Base-by-base conservation (phyloP, 352 stramenopile species). In the Phytophthora boehmeriae region DNA sequence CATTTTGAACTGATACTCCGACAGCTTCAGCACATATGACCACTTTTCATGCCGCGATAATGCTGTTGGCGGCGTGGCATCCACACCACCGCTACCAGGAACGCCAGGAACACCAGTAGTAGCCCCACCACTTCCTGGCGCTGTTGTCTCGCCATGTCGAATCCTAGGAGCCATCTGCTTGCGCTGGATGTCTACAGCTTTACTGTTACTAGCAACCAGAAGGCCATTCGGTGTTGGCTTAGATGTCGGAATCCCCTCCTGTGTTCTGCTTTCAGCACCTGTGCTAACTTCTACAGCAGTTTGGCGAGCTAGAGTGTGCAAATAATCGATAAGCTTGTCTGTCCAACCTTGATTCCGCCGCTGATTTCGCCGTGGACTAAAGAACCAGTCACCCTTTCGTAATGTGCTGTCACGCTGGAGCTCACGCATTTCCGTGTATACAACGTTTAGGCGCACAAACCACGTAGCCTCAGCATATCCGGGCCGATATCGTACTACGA, bases 381-480 rank as follows among this genome's bases (percentile, higher is more conserved):
- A 90, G 45, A 96, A 93, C 84, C 81, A 93, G 50, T 96, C 87
- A 2, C 83, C 83, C 28, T 69, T 73, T 19, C 87, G 76, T 32
- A 86, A 58, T 8, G 67, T 58, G 4, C 71, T 80, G 44, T 93
- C 85, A 0, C 83, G 80, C 65, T 92, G 86, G 39, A 94, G 88
- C 44, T 92, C 86, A 42, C 92, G 79, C 75, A 93, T 86, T 57
- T 96, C 87, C 22, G 87, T 89, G 63, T 94, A 96, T 34, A 96
- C 77, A 16, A 96, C 87, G 63, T 96, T 96, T 27, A 93, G 63
- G 3, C 80, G 80, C 27, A 93, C 78, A 59, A 91, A 93, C 87
- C 87, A 96, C 25, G 87, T 93, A 13, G 87, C 86, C 28, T 93
- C 79, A 8, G 74, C 73, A 38, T 80, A 89, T 3, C 80, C 83